These are phyloP conservation scores for Haematococcus lacustris DNA, from an alignment of 139 green algal genomes.

Conservation along the genomic window DNA sequence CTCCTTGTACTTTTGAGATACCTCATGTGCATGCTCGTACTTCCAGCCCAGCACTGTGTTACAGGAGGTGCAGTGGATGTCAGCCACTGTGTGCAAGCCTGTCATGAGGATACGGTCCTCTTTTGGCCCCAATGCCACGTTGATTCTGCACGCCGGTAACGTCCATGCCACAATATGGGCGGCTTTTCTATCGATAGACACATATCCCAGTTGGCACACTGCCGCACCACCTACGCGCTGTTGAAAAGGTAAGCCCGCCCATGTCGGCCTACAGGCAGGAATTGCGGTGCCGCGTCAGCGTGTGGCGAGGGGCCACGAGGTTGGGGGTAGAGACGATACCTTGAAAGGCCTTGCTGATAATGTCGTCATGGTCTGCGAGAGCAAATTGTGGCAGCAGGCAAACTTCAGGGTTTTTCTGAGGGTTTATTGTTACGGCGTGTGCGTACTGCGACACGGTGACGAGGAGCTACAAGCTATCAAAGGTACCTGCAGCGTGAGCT, in stretches of 20 bases:
- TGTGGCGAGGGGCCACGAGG: too few relatives aligned
- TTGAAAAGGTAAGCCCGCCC: constrained; percentile 85
- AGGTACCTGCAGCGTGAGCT: constrained; percentile 37
- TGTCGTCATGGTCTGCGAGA: constrained; percentile 67
- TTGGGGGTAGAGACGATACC: too few relatives aligned
- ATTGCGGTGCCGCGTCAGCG: too few relatives aligned
- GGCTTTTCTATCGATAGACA: too few relatives aligned
- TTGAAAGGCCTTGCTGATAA: constrained; percentile 65
- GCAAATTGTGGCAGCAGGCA: background rate
- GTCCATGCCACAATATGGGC: too few relatives aligned
- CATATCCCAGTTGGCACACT: too few relatives aligned
- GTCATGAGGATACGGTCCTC: constrained; percentile 88
- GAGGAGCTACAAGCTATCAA: background rate
- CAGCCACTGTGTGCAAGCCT: constrained; percentile 82
- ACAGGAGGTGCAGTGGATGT: constrained; percentile 83
- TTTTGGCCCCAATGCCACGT: constrained; percentile 68
- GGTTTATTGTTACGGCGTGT: too few relatives aligned
- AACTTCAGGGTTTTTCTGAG: background rate
- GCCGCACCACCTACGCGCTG: constrained; percentile 74
- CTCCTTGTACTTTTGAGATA: constrained; percentile 91
- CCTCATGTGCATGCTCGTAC: constrained; percentile 68
- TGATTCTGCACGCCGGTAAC: too few relatives aligned
- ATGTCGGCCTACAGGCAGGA: constrained; percentile 49
- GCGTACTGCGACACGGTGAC: too few relatives aligned
- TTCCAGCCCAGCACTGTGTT: constrained; percentile 84